phyloP scores from a whole-genome alignment of 2,329 filamentous ascomycete genomes.

The Ceratocystis ficicola region DNA sequence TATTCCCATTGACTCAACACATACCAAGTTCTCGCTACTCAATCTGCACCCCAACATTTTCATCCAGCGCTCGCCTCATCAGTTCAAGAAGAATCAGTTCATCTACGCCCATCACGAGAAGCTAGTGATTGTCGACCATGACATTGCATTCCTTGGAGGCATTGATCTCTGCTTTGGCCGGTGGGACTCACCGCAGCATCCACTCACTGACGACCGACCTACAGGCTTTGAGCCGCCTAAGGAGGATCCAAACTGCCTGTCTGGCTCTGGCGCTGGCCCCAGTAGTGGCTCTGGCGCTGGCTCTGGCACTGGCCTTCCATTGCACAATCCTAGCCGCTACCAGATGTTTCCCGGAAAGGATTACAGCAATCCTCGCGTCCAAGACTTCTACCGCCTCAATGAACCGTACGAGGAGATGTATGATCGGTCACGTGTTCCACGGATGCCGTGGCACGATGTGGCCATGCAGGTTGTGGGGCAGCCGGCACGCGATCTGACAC shows the following conservation, averaged over 20 bases:
- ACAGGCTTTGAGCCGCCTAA: slow-evolving; percentile 74
- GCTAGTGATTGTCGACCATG: slow-evolving; percentile 91
- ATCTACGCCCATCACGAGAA: slow-evolving; percentile 99
- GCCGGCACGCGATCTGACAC: slow-evolving; percentile 81
- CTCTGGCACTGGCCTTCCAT: slow-evolving; percentile 43
- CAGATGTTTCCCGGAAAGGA: slow-evolving; percentile 97
- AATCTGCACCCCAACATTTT: slow-evolving; percentile 95
- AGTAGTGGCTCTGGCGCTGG: neutral
- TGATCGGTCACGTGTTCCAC: slow-evolving; percentile 70
- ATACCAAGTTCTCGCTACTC: slow-evolving; percentile 90
- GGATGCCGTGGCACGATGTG: slow-evolving; percentile 99
- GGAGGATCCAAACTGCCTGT: neutral
- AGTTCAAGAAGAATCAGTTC: slow-evolving; percentile 97
- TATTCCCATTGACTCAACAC: slow-evolving; percentile 94
- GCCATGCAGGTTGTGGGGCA: slow-evolving; percentile 96
- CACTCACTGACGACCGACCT: slow-evolving; percentile 80
- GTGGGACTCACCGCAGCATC: slow-evolving; percentile 93
- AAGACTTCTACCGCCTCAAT: slow-evolving; percentile 86
- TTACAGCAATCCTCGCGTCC: slow-evolving; percentile 90
- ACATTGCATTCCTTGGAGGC: slow-evolving; percentile 86
- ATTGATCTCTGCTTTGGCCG: slow-evolving; percentile 94
- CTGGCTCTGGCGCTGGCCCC: neutral
- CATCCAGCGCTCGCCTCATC: slow-evolving; percentile 89
- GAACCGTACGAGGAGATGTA: slow-evolving; percentile 99
- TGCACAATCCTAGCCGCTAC: slow-evolving; percentile 75